These are phyloP conservation scores for Hysterangium stoloniferum DNA, from an alignment of 768 basidiomycete genomes.

Conservation along the genomic window DNA sequence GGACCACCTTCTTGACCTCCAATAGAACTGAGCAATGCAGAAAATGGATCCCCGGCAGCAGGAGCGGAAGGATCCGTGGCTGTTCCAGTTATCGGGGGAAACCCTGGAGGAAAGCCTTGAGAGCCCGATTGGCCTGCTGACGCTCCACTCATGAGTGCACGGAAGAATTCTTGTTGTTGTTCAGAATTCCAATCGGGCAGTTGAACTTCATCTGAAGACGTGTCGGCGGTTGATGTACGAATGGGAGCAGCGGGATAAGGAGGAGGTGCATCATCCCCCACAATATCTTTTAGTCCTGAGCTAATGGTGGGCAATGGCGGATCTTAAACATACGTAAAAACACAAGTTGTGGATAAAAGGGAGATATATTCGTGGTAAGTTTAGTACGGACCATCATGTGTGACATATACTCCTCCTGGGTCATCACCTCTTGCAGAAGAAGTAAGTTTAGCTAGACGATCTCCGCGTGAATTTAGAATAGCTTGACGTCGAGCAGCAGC, in stretches of 20 bases:
- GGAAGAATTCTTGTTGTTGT: constrained; percentile 61
- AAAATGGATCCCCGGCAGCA: constrained; percentile 24
- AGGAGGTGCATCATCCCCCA: constrained; percentile 37
- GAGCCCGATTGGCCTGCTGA: constrained; percentile 9
- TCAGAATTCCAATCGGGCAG: constrained; percentile 60
- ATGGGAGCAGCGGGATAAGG: constrained; percentile 14
- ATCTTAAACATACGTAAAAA: constrained; percentile 20
- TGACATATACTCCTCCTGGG: constrained; percentile 39
- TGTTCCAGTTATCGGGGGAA: constrained; percentile 3
- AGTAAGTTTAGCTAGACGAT: constrained; percentile 74
- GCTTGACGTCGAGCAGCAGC: constrained; percentile 75
- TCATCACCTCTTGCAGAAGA: constrained; percentile 69
- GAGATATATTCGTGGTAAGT: background rate
- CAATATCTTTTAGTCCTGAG: constrained; percentile 20
- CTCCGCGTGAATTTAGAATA: constrained; percentile 61
- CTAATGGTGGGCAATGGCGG: constrained; percentile 32
- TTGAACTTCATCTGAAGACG: constrained; percentile 28
- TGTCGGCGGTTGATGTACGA: constrained; percentile 15
- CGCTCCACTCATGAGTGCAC: constrained; percentile 44
- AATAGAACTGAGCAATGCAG: constrained; percentile 26
- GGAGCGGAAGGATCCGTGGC: constrained; percentile 8
- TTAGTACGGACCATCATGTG: constrained; percentile 38
- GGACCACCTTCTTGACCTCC: constrained; percentile 18
- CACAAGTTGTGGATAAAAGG: constrained; percentile 8
- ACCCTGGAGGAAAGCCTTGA: background rate